These are phyloP conservation scores for Aspergillus japonicus DNA, from an alignment of 2,329 filamentous ascomycete genomes.

Conservation along the genomic window DNA sequence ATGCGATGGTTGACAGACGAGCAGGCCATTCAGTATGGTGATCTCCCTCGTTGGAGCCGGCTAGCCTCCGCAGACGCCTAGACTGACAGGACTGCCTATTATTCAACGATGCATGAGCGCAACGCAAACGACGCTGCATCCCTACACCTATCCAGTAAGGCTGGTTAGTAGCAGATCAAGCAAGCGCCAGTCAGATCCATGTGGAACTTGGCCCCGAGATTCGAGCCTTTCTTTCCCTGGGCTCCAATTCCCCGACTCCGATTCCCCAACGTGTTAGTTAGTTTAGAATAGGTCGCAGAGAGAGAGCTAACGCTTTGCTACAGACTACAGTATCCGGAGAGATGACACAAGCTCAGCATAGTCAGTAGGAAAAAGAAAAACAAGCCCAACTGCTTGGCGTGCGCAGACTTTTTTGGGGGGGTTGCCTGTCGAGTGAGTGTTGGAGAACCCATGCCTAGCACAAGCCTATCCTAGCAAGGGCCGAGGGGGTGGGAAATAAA, in stretches of 20 bases:
- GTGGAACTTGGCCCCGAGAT: background rate
- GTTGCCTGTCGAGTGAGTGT: background rate
- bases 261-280: background rate
- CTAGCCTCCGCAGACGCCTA: background rate
- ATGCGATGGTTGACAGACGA: background rate
- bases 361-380: background rate
- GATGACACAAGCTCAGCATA: background rate
- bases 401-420: background rate
- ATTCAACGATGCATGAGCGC: background rate
- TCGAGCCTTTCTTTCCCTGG: background rate
- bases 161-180: background rate
- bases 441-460: background rate
- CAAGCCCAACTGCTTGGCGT: background rate
- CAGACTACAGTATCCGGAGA: background rate
- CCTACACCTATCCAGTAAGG: background rate
- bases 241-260: background rate
- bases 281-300: background rate
- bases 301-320: background rate
- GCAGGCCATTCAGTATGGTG: background rate
- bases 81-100: background rate
- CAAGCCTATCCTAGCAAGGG: background rate
- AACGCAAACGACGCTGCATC: background rate
- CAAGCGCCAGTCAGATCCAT: background rate
- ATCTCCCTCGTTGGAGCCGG: background rate
- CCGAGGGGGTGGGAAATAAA: too few species aligned